These are phyloP conservation scores for Fusarium ambrosium DNA, from an alignment of 2,329 filamentous ascomycete genomes.

Conservation along the genomic window DNA sequence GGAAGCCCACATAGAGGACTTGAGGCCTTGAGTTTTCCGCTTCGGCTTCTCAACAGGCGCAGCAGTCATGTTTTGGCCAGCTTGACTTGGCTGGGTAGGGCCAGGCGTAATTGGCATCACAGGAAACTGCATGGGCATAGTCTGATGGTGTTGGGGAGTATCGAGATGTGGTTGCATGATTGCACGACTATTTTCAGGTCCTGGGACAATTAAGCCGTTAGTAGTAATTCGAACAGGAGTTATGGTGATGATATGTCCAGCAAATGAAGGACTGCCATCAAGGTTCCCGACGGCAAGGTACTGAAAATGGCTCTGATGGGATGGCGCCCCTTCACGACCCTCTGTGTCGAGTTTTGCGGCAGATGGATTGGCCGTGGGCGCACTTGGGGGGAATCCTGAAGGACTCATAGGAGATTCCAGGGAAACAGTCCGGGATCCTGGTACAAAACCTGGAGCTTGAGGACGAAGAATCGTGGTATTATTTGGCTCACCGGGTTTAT, in stretches of 20 bases:
- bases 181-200: slow-evolving; percentile 28
- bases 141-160: not conserved
- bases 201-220: slow-evolving; percentile 36
- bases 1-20: slow-evolving; percentile 42
- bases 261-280: not conserved
- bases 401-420: slow-evolving; percentile 1
- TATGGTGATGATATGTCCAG: slow-evolving; percentile 34
- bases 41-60: not conserved
- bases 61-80: not conserved
- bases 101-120: not conserved
- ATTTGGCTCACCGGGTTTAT: not conserved
- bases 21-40: slow-evolving; percentile 33
- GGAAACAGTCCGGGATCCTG: not conserved
- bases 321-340: not conserved
- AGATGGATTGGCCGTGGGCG: not conserved
- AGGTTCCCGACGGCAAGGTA: not conserved
- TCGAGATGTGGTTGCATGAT: slow-evolving; percentile 19
- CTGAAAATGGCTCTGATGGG: not conserved
- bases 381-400: not conserved
- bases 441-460: slow-evolving; percentile 35
- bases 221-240: slow-evolving; percentile 37
- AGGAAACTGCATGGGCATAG: not conserved
- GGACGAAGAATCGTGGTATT: slow-evolving; percentile 28
- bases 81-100: not conserved
- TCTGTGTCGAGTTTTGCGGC: not conserved